Base-by-base conservation (phyloP, 2,329 filamentous ascomycete species). In the Neonectria neomacrospora region DNA sequence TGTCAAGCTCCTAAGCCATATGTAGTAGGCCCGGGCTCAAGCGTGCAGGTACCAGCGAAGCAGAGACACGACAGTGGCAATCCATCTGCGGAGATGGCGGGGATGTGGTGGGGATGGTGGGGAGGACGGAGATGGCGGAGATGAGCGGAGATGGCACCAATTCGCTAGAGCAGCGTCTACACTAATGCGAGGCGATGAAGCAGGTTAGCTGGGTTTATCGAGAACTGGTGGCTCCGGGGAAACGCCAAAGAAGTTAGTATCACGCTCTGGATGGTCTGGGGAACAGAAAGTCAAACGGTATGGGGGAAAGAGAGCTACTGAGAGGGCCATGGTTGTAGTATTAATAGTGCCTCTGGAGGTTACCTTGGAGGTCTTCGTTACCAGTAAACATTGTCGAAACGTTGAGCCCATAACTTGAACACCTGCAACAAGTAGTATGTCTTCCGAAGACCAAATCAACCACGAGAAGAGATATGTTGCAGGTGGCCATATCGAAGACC, bases 401-500 rank as follows among this genome's bases (percentile, higher is more conserved):
- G 4, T 20, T 16, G 5, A 22, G 8, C 41, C 18, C 42, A 26
- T 45, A 45, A 3, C 11, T 26, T 18, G n/a, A 45, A 45, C 41
- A 45, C 42, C n/a, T 16, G 20, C 8, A 45, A 26, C 2, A 39
- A 50, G 8, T 37, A 56, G 18, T 2, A 65, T 65, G 63, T 44
- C 63, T 37, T 53, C 20, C 5, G 12, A 39, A 20, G 60, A 54
- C 12, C 60, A 61, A 14, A 60, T 37, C 32, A 65, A 65, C 26
- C 11, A 56, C 14, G 55, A 28, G 45, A 51, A 54, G 14, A 37
- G 30, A 20, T 48, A 54, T 28, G 53, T 44, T 3, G 39, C 47
- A 28, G 60, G 63, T 20, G 60, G 63, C 1, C 63, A 65, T 41
- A 37, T 65, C 5, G 63, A 65, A 14, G 60, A 65, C 18, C 44